Evolutionary conservation across 1,284 basidiomycete species (phyloP).

Genomic region (Boletus coffeatus): DNA sequence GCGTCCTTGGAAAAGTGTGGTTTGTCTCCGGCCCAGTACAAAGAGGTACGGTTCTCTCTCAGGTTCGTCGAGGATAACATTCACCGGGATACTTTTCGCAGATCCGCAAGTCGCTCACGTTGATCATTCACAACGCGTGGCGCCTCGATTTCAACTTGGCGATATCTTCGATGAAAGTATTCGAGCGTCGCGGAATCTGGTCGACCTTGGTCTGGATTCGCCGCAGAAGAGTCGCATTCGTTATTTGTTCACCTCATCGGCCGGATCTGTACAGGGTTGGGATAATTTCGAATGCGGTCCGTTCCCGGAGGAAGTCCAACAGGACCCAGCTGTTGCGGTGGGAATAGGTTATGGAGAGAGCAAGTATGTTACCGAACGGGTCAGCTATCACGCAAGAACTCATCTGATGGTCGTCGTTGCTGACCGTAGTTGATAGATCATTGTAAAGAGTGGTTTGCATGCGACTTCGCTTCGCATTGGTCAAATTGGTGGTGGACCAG

Average conservation of each 20-base stretch:
- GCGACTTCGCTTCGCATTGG: conserved; percentile 23
- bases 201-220: conserved; percentile 30
- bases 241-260: conserved; percentile 31
- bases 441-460: neutral
- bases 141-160: conserved; percentile 38
- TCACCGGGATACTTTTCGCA: neutral
- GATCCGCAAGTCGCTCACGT: neutral
- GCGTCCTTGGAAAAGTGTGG: conserved; percentile 10
- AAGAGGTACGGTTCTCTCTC: neutral
- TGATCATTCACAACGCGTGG: conserved; percentile 31
- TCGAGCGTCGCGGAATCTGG: conserved; percentile 31
- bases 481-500: conserved; percentile 24
- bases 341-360: conserved; percentile 28
- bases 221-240: conserved; percentile 2
- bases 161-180: conserved; percentile 33
- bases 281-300: conserved; percentile 12
- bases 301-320: conserved; percentile 25
- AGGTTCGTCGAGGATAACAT: too few species aligned
- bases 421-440: neutral
- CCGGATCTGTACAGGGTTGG: conserved; percentile 24
- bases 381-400: neutral
- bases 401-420: neutral
- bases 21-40: conserved; percentile 2
- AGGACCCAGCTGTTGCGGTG: conserved; percentile 15
- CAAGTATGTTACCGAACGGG: neutral